A percentile compares a stretch with the other conserved stretches of the same genome.
phyloP scores from a whole-genome alignment of 2,329 filamentous ascomycete genomes.

The Hymenoscyphus scutula region DNA sequence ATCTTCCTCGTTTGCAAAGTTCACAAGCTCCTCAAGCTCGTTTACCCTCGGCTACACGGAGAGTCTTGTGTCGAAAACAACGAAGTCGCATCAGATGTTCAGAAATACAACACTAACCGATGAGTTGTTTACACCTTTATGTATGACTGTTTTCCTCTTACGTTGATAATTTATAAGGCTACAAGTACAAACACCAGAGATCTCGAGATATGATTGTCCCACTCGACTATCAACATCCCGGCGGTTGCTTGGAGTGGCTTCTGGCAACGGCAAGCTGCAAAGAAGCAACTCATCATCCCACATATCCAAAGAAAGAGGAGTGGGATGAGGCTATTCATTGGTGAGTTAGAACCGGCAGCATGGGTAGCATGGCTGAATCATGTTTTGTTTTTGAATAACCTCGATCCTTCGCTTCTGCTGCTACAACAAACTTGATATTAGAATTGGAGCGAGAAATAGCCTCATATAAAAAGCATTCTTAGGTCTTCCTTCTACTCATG shows the following conservation, averaged over 20 bases:
- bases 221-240: neutral
- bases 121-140: no score
- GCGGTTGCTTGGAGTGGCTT: neutral
- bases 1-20: neutral
- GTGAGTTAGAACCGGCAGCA: neutral
- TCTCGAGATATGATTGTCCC: neutral
- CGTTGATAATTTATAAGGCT: neutral
- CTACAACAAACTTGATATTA: neutral
- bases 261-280: neutral
- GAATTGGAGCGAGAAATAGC: neutral
- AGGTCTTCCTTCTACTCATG: neutral
- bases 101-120: no score
- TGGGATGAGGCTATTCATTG: neutral
- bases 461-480: neutral
- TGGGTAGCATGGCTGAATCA: neutral
- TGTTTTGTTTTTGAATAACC: neutral
- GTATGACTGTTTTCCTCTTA: no score
- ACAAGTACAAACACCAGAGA: neutral
- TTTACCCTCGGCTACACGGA: neutral
- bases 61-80: neutral
- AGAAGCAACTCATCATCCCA: neutral
- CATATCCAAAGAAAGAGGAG: neutral
- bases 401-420: neutral
- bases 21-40: neutral
- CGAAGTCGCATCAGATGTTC: neutral